Base-by-base conservation (phyloP, 1,284 basidiomycete species). In the Cystobasidium slooffiae region DNA sequence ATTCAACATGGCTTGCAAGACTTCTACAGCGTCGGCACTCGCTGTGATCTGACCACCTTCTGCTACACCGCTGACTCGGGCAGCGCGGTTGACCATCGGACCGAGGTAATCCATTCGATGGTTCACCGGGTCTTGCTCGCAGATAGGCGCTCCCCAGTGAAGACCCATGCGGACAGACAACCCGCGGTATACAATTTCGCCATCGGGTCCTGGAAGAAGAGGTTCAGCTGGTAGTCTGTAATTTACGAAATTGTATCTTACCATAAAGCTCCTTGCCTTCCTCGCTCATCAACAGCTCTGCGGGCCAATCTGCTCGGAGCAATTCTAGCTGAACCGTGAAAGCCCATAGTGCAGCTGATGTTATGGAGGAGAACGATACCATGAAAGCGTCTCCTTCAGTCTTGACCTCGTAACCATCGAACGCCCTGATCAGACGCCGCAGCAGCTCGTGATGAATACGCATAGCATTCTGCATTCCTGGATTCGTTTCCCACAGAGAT, bases 311-410 rank as follows among this genome's bases (percentile, higher is more conserved):
- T 77, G 92, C 89, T n/a, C 89, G 86, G 52, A 98, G 85, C 18
- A 99, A 86, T 78, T 91, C 88, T 53, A 90, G 84, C 83, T 99
- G 97, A 49, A 96, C 93, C 52, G 88, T 90, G 81, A 98, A 87
- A 79, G 91, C 92, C 93, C 94, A 99, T 85, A 94, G 88, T 49
- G 99, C 83, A 0, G 94, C 97, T 0, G 92, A 87, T 3, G 93
- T 86, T 8, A 94, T 89, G 5, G 89, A 92, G 9, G 92, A 91
- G 87, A 99, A 99, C 18, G 94, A 95, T 62, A 96, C 95, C 92
- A 99, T 97, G 85, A 99, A 99, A 0, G 96, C 90, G 81, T 99
- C 97, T 47, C 97, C 97, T 90, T 99, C 97, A 22, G 97, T 99
- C 84, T 99, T 99, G 80, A 98, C 96, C 84, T 99, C 95, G 83